phyloP scores from a whole-genome alignment of 139 green algal genomes.

The Tetratostichococcus sp. region DNA sequence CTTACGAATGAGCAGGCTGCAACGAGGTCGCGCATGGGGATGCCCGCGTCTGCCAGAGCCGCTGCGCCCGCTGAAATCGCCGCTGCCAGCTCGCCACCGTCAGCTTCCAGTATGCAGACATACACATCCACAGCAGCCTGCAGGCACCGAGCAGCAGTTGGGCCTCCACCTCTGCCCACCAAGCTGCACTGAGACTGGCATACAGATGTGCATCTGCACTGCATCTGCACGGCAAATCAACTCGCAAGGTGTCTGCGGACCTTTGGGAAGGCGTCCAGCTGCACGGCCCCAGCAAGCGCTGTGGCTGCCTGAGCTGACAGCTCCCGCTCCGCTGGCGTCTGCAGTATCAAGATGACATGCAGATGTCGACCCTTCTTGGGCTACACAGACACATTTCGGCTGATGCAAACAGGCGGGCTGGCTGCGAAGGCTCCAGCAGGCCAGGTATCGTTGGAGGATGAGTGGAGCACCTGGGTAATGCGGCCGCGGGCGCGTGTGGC shows the following conservation, averaged over 20 bases:
- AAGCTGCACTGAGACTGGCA: no score
- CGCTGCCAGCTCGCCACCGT: conserved; percentile 49
- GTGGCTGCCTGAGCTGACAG: conserved; percentile 30
- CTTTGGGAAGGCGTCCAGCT: conserved; percentile 64
- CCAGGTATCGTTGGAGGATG: neutral
- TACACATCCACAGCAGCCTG: conserved; percentile 59
- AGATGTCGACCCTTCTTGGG: no score
- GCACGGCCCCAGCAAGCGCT: conserved; percentile 47
- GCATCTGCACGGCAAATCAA: no score
- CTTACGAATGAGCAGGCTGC: conserved; percentile 50
- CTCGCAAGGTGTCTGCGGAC: neutral
- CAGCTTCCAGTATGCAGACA: conserved; percentile 64
- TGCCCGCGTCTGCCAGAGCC: conserved; percentile 70
- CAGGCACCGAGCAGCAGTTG: no score
- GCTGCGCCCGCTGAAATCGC: conserved; percentile 51
- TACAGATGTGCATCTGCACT: no score
- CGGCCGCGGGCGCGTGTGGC: conserved; percentile 29
- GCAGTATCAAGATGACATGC: neutral
- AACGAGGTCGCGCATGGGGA: conserved; percentile 69
- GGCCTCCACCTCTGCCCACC: no score
- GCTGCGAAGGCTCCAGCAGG: no score
- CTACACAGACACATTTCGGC: neutral
- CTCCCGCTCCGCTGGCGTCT: conserved; percentile 42
- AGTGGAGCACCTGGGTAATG: conserved; percentile 15
- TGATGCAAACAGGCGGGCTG: no score